A percentile compares a stretch with the other conserved stretches of the same genome.
phyloP scores from a whole-genome alignment of 441 rosid genomes.

The Pelargonium fulgidum region DNA sequence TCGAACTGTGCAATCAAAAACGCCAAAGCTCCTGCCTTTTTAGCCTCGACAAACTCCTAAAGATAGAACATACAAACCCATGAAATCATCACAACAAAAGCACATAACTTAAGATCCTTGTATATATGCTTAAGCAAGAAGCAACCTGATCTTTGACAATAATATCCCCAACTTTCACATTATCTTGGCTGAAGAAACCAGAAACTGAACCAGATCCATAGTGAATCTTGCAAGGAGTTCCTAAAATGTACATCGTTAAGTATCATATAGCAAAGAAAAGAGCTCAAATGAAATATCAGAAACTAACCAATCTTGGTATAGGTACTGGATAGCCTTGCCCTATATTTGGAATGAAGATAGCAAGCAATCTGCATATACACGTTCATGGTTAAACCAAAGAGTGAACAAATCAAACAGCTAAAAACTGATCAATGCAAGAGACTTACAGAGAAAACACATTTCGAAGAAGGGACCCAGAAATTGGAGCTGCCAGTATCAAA shows the following conservation, averaged over 20 bases:
- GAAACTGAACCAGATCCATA: constrained; percentile 41
- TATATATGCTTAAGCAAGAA: constrained; percentile 4
- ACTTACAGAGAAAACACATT: constrained; percentile 51
- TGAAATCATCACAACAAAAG: constrained; percentile 8
- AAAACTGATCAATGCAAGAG: neutral
- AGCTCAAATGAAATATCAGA: neutral
- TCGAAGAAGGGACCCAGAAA: constrained; percentile 67
- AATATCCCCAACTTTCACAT: constrained; percentile 43
- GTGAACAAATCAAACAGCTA: neutral
- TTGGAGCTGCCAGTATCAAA: constrained; percentile 64
- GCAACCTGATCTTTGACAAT: constrained; percentile 42
- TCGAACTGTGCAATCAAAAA: constrained; percentile 40
- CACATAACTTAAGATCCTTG: constrained; percentile 16
- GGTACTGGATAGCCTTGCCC: constrained; percentile 41
- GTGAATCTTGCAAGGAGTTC: constrained; percentile 42
- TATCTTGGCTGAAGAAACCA: constrained; percentile 51
- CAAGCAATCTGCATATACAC: constrained; percentile 45
- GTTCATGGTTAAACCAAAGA: neutral
- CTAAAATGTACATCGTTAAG: constrained; percentile 18
- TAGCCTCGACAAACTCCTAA: constrained; percentile 50
- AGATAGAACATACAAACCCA: neutral
- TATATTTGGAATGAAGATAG: constrained; percentile 46
- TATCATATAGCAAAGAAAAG: neutral
- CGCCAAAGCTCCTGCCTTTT: constrained; percentile 35
- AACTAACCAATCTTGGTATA: constrained; percentile 54